Base-by-base conservation (phyloP, 495 filamentous ascomycete genomes). In the Daldinia loculata region DNA sequence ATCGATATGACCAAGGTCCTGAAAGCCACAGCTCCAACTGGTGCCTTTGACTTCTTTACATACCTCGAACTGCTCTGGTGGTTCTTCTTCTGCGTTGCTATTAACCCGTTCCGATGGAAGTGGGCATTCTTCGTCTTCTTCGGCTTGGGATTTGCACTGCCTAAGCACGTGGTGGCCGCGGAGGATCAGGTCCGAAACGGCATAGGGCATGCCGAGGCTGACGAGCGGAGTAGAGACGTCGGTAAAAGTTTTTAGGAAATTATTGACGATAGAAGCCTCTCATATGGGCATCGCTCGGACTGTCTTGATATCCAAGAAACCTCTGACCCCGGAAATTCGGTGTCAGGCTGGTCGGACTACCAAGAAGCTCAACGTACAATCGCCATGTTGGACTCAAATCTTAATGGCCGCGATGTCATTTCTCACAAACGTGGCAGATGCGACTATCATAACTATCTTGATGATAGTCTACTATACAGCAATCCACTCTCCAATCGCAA, bases 21-120 rank as follows among this genome's bases (percentile, higher is more conserved):
- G 73, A 97, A 97, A 79, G 71, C 72, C 5, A 79, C 84, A 22
- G 86, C 90, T 0, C 92, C 93, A 0, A 90, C 89, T 0, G 86
- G 85, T 2, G 90, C 91, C 0, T 93, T 94, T 74, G 91, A 94
- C 72, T 94, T 97, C 82, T 95, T 95, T 77, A 95, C 93, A 0
- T 95, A 97, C 72, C 83, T 89, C 1, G 92, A 97, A 76, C 80
- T 97, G 56, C 72, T 93, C 11, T 95, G 92, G 82, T 97, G 93
- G 93, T 95, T 94, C 71, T 79, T 88, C 0, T 95, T 95, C 75
- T 89, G 88, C 51, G 85, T 95, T 43, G 80, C 86, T 2, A 85
- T 95, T 72, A 95, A 95, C 74, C 93, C 93, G 0, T 95, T 95
- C 78, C 84, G 92, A 53, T 97, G 93, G 93, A 90, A 90, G 79